Conservation (phyloP, 148 eudicot species). For the Chenopodium suecicum region DNA sequence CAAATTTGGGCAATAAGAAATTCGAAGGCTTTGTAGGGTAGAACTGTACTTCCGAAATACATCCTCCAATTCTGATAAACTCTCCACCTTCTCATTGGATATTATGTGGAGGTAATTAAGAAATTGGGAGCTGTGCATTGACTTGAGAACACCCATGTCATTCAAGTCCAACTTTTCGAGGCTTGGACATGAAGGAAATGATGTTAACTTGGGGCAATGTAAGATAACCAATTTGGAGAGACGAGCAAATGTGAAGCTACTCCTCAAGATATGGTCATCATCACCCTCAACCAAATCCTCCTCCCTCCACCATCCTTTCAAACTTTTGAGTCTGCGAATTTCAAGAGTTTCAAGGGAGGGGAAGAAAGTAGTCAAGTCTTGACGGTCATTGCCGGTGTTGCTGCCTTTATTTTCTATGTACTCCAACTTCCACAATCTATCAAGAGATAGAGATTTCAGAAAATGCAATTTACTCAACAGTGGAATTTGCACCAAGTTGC, state of each 20-base stretch:
- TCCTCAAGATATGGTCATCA: not conserved
- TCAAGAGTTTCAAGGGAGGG: slow-evolving; percentile 19
- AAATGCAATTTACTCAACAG: not conserved
- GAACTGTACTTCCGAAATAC: too few species aligned
- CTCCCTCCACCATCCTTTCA: slow-evolving; percentile 29
- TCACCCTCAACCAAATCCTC: not conserved
- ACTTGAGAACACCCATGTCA: too few species aligned
- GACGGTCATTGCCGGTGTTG: too few species aligned
- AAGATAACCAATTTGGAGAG: not conserved
- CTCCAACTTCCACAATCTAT: not conserved
- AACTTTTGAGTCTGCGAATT: not conserved
- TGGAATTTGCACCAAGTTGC: too few species aligned
- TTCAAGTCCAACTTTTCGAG: too few species aligned
- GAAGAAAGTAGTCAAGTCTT: slow-evolving; percentile 11
- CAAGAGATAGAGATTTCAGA: too few species aligned
- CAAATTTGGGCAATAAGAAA: too few species aligned
- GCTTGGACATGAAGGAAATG: slow-evolving; percentile 7
- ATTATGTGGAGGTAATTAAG: too few species aligned
- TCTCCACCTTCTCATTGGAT: too few species aligned
- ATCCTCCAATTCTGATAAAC: too few species aligned
- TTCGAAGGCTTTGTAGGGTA: too few species aligned
- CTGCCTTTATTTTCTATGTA: slow-evolving; percentile 8
- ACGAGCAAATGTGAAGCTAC: not conserved
- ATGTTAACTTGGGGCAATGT: slow-evolving; percentile 6
- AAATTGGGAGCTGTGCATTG: too few species aligned